These are phyloP conservation scores for Hirschioporus abietinus DNA, from an alignment of 768 basidiomycete genomes.

Conservation along the genomic window DNA sequence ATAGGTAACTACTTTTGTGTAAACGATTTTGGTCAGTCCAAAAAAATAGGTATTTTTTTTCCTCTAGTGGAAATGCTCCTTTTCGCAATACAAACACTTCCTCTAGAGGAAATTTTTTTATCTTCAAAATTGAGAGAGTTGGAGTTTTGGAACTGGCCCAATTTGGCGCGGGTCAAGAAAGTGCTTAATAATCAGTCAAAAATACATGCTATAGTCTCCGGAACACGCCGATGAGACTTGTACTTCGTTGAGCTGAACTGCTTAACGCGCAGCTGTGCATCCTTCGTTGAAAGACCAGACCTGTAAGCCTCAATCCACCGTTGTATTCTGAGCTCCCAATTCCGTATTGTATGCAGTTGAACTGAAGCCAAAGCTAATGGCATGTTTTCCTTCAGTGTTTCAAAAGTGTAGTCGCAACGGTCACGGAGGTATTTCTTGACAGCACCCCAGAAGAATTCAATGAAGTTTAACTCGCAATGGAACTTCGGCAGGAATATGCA, in stretches of 20 bases:
- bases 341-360: slow-evolving; percentile 10
- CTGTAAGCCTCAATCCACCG: slow-evolving; percentile 18
- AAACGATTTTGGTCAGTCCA: too few relatives aligned
- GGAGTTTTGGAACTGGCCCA: too few relatives aligned
- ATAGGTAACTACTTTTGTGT: too few relatives aligned
- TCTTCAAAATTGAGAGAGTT: too few relatives aligned
- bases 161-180: too few relatives aligned
- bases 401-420: slow-evolving; percentile 23
- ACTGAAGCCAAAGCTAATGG: slow-evolving; percentile 18
- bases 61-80: too few relatives aligned
- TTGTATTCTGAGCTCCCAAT: slow-evolving; percentile 16
- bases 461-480: slow-evolving; percentile 28
- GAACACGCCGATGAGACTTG: slow-evolving; percentile 11
- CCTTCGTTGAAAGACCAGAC: slow-evolving; percentile 10
- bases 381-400: slow-evolving; percentile 22
- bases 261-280: slow-evolving; percentile 15
- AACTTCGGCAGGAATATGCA: slow-evolving; percentile 26
- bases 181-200: too few relatives aligned
- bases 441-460: slow-evolving; percentile 28
- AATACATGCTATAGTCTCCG: slow-evolving; percentile 8
- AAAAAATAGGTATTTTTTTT: too few relatives aligned
- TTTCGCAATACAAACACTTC: too few relatives aligned
- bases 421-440: slow-evolving; percentile 20
- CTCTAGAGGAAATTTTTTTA: too few relatives aligned
- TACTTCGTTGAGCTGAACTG: slow-evolving; percentile 15